Base-by-base conservation (phyloP, 495 filamentous ascomycete genomes). In the Collariella sp. region DNA sequence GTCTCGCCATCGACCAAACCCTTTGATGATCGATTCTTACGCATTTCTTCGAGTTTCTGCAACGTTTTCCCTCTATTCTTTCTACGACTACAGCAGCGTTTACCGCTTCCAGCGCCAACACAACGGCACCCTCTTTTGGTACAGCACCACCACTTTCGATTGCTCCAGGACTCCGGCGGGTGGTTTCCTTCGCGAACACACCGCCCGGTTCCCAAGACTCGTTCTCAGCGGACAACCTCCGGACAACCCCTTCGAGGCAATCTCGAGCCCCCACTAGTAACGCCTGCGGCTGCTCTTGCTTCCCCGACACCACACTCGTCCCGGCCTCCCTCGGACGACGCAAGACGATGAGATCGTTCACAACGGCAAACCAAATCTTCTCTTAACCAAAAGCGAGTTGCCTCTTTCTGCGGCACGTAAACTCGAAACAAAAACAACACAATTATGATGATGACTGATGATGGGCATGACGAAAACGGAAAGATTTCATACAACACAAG, bases 31-130 rank as follows among this genome's bases (percentile, higher is more conserved):
- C 7, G 41, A 40, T n/a, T 46, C 39, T n/a, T 23, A 20, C 13
- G 11, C 33, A 44, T 34, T n/a, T 26, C 31, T 33, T 31, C 24
- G 35, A 31, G 42, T 35, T 39, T 19, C 24, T 40, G 29, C 51
- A 41, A 23, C 24, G 31, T 10, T 46, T 38, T 5, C 20, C 33
- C n/a, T 44, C 24, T 20, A 36, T 29, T 20, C 34, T 26, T 18
- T 22, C 39, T 35, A 40, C 34, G 33, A 40, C 43, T 29, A 39
- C 6, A 38, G 26, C 22, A 19, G n/a, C n/a, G 4, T 40, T 40
- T 49, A 48, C 19, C 9, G 52, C 43, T 18, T 50, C 18, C 54
- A 50, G 54, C 54, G 46, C 46, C 46, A 39, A 50, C 54, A 56
- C 54, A 50, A n/a, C 39, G 54, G 54, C 46, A 56, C 16, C 38